Evolutionary conservation across 2,329 filamentous ascomycete genomes (phyloP).

Genomic region (Lachnum nothofagi): DNA sequence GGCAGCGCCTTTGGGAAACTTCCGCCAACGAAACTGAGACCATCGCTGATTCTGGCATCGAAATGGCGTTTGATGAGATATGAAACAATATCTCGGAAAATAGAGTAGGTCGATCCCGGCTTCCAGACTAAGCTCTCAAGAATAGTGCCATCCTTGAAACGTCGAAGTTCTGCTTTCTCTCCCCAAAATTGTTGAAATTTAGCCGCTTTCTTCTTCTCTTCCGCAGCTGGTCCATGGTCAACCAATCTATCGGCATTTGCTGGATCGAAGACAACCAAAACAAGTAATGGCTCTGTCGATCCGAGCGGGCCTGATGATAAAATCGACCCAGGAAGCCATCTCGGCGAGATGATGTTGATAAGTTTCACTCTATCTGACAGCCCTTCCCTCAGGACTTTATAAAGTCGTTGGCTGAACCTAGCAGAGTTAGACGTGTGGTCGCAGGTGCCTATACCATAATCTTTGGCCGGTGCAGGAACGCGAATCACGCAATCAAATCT

Average conservation of each 20-base stretch:
- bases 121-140: slow-evolving; percentile 89
- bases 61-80: slow-evolving; percentile 70
- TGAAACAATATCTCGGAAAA: slow-evolving; percentile 74
- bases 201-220: slow-evolving; percentile 76
- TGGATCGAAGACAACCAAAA: slow-evolving; percentile 70
- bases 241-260: slow-evolving; percentile 68
- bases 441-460: slow-evolving; percentile 12
- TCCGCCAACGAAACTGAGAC: slow-evolving; percentile 41
- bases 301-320: slow-evolving; percentile 35
- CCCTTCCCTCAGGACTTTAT: slow-evolving; percentile 62
- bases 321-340: slow-evolving; percentile 42
- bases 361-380: slow-evolving; percentile 69
- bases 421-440: slow-evolving; percentile 26
- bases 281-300: slow-evolving; percentile 41
- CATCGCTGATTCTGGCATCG: slow-evolving; percentile 42
- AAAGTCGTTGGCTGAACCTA: slow-evolving; percentile 50
- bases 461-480: slow-evolving; percentile 14
- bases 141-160: slow-evolving; percentile 93
- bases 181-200: slow-evolving; percentile 92
- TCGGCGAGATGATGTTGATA: slow-evolving; percentile 52
- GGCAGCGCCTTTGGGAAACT: slow-evolving; percentile 42
- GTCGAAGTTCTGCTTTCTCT: slow-evolving; percentile 82
- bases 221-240: slow-evolving; percentile 81
- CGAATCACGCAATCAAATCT: slow-evolving; percentile 48
- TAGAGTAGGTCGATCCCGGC: slow-evolving; percentile 51